phyloP scores from a whole-genome alignment of 495 filamentous ascomycete species.

The Neurospora cerealis region DNA sequence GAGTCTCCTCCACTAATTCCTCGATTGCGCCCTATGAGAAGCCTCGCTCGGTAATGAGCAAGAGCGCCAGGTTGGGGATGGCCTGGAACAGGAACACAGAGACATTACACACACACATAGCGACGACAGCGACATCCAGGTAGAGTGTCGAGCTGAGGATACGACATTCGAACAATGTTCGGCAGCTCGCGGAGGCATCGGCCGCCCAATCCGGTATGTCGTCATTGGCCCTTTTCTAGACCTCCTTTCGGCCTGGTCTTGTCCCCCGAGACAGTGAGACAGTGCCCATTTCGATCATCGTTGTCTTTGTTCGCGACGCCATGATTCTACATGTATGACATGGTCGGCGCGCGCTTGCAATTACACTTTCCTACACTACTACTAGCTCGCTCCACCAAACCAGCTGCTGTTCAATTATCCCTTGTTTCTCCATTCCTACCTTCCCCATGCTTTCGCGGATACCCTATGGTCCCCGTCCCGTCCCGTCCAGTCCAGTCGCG shows the following conservation, averaged over 20 bases:
- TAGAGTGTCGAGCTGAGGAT: conserved; percentile 1
- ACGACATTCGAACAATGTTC: conserved; percentile 29
- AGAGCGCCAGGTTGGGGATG: neutral
- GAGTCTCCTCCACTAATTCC: neutral
- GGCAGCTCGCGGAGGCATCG: conserved; percentile 33
- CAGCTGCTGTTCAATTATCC: conserved; percentile 3
- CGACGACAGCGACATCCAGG: neutral
- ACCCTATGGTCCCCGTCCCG: neutral
- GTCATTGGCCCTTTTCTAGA: conserved; percentile 14
- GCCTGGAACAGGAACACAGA: neutral
- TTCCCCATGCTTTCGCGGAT: neutral
- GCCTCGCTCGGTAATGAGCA: neutral
- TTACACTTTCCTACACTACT: neutral
- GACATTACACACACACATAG: neutral
- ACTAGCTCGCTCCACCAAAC: neutral
- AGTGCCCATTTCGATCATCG: neutral
- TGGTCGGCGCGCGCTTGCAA: neutral
- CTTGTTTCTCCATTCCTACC: neutral
- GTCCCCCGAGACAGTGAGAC: neutral
- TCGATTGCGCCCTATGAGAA: neutral
- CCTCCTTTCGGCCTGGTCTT: neutral
- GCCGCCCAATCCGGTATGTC: conserved; percentile 36
- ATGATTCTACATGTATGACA: neutral
- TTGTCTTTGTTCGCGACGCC: neutral
- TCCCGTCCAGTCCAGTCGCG: neutral